Base-by-base conservation (phyloP, 768 basidiomycete genomes). In the Tricholoma bakamatsutake region DNA sequence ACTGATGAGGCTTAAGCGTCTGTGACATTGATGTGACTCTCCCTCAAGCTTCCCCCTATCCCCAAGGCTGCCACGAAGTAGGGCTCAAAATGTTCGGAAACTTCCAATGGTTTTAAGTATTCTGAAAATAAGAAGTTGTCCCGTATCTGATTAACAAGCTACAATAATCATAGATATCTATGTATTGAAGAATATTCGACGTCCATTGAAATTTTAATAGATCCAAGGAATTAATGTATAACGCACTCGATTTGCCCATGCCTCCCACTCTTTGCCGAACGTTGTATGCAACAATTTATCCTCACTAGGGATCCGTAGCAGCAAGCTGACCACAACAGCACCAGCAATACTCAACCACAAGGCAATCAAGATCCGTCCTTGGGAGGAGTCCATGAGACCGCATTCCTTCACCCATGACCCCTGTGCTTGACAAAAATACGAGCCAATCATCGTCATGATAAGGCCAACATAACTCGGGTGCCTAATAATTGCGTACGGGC, bases 401-500 rank as follows among this genome's bases (percentile, higher is more conserved):
- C 69, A 73, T 56, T 72, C 67, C 27, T 54, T 59, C 33, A 73
- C 56, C 72, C 69, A 75, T 5, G 73, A 73, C 5, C 70, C 70
- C 2, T 59, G 56, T 0, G 62, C 59, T 45, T 69, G 66, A 54
- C 57, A 62, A 28, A 59, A 62, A 46, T 62, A 62, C 12, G 61
- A 57, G 8, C 65, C 70, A n/a, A 69, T 11, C 17, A 72, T 59
- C n/a, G 64, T 65, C 39, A 71, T 42, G 18, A 71, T 70, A 13
- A 73, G 57, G 9, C 66, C 71, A 13, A 64, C 65, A 55, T 76
- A 76, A 59, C 73, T 73, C 3, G 75, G 75, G 56, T 76, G 74
- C 37, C 74, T 67, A 13, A 75, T 64, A 45, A 66, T 51, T 4
- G 71, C 56, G 52, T 76, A 76, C 0, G 73, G 75, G 1, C 75